These are phyloP conservation scores for Capsaspora owczarzaki DNA, from an alignment of 78 protist species.

Conservation along the genomic window DNA sequence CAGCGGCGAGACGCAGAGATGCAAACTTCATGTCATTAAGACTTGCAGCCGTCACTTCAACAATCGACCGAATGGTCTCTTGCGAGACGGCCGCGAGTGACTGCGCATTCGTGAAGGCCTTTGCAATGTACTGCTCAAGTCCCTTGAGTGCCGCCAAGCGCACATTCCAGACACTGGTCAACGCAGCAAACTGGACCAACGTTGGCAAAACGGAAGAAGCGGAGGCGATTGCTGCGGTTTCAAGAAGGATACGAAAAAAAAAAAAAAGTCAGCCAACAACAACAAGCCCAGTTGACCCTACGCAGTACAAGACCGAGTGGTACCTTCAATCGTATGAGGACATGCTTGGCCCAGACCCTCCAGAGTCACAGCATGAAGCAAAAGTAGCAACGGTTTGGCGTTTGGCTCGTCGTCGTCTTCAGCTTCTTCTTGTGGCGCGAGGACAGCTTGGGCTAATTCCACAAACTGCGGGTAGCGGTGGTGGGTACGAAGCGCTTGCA, in stretches of 20 bases:
- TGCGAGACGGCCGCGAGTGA: background rate
- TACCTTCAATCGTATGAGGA: background rate
- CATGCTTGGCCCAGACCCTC: background rate
- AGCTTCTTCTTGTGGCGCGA: background rate
- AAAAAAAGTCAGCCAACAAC: background rate
- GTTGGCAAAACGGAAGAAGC: background rate
- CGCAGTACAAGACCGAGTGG: background rate
- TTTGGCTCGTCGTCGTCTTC: background rate
- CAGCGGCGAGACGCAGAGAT: background rate
- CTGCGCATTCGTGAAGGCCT: no score
- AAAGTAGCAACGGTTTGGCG: background rate
- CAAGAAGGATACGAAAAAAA: background rate
- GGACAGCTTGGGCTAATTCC: background rate
- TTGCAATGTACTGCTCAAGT: background rate
- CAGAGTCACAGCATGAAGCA: background rate
- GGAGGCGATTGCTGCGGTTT: background rate
- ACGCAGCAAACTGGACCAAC: background rate
- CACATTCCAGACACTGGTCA: background rate
- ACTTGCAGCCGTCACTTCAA: background rate
- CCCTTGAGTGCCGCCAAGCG: background rate
- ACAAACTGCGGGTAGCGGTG: background rate
- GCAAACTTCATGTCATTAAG: background rate
- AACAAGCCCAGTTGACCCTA: background rate
- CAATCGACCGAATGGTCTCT: background rate
- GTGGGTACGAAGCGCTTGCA: background rate